Evolutionary conservation across 495 filamentous ascomycete species (phyloP), one percentile per base, ranked within the genome.

Genomic region (Podospora pseudoanserina): DNA sequence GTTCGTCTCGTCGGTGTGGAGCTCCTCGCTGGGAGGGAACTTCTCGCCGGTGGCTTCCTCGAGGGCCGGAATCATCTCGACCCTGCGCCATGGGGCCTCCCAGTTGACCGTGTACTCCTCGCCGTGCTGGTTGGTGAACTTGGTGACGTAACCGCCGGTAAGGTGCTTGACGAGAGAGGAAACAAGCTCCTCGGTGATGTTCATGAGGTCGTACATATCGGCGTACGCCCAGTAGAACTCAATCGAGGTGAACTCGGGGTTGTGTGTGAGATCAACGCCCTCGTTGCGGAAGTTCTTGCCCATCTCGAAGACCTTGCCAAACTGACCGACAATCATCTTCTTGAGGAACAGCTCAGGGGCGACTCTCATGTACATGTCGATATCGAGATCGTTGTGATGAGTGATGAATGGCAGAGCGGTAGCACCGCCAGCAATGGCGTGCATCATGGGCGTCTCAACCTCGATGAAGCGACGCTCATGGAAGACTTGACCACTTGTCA

Each of bases 401-500:
- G 95, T 97, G 67, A 90, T 83, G 79, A 98, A 99, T 16, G 95
- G 95, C 84, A 93, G 94, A 32, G 95, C 95, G 7, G 96, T 98
- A 20, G 95, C 95, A 68, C 95, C 95, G 74, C 95, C 95, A 30
- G 94, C 93, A 76, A 96, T 95, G 66, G 91, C 87, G 74, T 97
- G 96, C 89, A 99, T 92, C 88, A 98, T 96, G 9, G 96, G 96
- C 1, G 95, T 98, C 81, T 97, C 91, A n/a, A 98, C 92, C 78
- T 97, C 94, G 61, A 91, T 84, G 76, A 98, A 99, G 67, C 92
- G 92, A 62, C 87, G 85, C 65, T 84, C 84, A 71, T 97, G 92
- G 71, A 99, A 92, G 85, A 87, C 39, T 49, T 5, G 67, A 30
- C 20, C 5, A 49, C 3, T 27, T 20, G 66, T 69, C 53, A 73